A percentile compares a stretch with the other conserved stretches of the same genome.
These are phyloP conservation scores for Exophiala sp. DNA, from an alignment of 2,329 filamentous ascomycete genomes.

Conservation along the genomic window DNA sequence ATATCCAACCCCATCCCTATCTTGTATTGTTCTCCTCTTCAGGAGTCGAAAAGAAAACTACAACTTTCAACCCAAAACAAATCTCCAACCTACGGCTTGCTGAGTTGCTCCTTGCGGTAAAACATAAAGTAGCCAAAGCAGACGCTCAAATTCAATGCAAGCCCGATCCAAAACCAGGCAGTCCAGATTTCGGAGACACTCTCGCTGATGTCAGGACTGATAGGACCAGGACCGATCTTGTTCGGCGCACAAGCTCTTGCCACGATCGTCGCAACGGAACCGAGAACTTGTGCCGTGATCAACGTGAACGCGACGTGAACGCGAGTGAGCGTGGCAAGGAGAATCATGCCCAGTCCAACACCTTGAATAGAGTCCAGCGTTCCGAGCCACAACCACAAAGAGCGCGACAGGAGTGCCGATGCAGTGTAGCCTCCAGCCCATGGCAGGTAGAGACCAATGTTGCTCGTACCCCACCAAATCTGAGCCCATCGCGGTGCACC, in stretches of 20 bases:
- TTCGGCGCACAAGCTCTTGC: conserved; percentile 60
- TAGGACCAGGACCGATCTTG: conserved; percentile 57
- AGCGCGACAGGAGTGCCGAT: conserved; percentile 52
- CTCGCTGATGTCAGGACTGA: conserved; percentile 60
- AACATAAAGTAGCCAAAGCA: conserved; percentile 56
- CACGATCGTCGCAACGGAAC: conserved; percentile 60
- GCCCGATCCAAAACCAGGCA: conserved; percentile 60
- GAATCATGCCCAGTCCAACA: conserved; percentile 65
- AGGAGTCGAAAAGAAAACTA: neutral
- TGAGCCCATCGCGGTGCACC: conserved; percentile 65
- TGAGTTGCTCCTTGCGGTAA: conserved; percentile 46
- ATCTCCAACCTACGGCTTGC: conserved; percentile 34
- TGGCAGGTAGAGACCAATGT: conserved; percentile 60
- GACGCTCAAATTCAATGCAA: conserved; percentile 56
- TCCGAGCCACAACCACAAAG: conserved; percentile 65
- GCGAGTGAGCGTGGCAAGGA: conserved; percentile 62
- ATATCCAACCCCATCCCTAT: no score
- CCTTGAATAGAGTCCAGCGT: conserved; percentile 63
- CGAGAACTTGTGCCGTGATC: conserved; percentile 59
- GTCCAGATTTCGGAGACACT: conserved; percentile 46
- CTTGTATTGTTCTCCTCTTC: neutral
- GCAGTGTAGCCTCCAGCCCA: conserved; percentile 57
- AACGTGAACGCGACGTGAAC: conserved; percentile 63
- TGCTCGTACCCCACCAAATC: conserved; percentile 63
- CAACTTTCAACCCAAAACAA: neutral